Base-by-base conservation (phyloP, 2,329 filamentous ascomycete species). In the Diaporthe sp. region DNA sequence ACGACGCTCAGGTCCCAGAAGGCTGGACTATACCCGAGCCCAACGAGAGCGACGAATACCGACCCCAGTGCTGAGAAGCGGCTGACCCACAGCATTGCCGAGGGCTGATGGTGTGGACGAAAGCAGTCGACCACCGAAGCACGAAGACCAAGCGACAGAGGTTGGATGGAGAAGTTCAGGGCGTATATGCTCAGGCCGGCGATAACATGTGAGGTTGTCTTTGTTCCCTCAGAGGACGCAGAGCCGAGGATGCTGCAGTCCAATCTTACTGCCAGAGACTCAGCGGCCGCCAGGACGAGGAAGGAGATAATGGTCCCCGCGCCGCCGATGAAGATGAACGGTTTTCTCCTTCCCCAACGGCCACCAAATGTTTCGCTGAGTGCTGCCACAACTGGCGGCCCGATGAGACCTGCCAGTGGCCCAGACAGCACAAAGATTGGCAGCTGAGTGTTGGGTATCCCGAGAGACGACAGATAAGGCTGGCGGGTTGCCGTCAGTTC, bases 71-170 rank as follows among this genome's bases (percentile, higher is more conserved):
- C 46, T 7, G 65, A 68, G 65, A 53, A 68, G 15, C 65, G 46
- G 31, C 65, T 68, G 46, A 68, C 65, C 65, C 65, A 68, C 22
- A 68, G n/a, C 65, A 68, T 68, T 0, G 65, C 65, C 8, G 65
- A 68, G 9, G 65, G 65, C 31, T 68, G 65, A 10, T 68, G 46
- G 8, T 53, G 46, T 9, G 65, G 65, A 28, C 13, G 31, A 31
- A 68, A 68, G n/a, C 65, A 53, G 46, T 68, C 65, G 22, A 68
- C 65, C 31, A 68, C 65, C 17, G 65, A 68, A 28, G 65, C 44
- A 39, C 65, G 65, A 28, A 68, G 46, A 13, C 46, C 65, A 10
- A 68, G 46, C 13, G 65, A 51, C 7, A 68, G 31, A 39, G 65
- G 65, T 49, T 68, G 65, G 46, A 68, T 68, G 19, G 65, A 53